A percentile compares a stretch with the other conserved stretches of the same genome.
Conservation (phyloP, 2,329 filamentous ascomycete species). For the Falciphora oryzae region DNA sequence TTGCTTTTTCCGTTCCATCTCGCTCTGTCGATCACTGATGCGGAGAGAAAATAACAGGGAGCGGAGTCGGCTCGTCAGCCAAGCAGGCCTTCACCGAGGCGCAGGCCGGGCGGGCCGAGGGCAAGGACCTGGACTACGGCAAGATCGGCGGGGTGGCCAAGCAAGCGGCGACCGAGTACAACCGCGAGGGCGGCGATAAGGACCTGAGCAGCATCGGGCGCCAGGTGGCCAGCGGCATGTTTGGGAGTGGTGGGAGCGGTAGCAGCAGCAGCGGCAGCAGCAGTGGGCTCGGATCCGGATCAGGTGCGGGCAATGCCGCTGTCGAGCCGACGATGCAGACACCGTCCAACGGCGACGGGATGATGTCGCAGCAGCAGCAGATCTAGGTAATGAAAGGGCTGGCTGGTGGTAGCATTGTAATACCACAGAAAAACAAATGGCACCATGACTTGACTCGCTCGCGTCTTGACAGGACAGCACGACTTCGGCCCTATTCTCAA, state of each 20-base stretch:
- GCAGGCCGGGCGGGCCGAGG: slow-evolving; percentile 31
- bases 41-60: neutral
- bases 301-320: neutral
- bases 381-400: too few relatives aligned
- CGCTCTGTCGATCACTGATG: too few relatives aligned
- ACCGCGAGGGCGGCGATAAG: slow-evolving; percentile 34
- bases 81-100: slow-evolving; percentile 22
- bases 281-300: neutral
- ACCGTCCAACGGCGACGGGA: too few relatives aligned
- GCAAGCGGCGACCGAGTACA: slow-evolving; percentile 39
- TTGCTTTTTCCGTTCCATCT: too few relatives aligned
- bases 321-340: neutral
- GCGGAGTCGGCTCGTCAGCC: neutral
- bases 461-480: neutral
- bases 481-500: neutral
- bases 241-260: neutral
- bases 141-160: slow-evolving; percentile 33
- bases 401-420: too few relatives aligned
- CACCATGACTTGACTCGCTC: neutral
- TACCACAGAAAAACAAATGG: too few relatives aligned
- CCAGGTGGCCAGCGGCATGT: slow-evolving; percentile 28
- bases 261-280: neutral
- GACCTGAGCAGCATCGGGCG: slow-evolving; percentile 29
- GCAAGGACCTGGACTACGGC: slow-evolving; percentile 37
- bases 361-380: too few relatives aligned